A percentile compares a stretch with the other conserved stretches of the same genome.
Conservation (phyloP, 106 monocot species). For the Agapanthus africanus region DNA sequence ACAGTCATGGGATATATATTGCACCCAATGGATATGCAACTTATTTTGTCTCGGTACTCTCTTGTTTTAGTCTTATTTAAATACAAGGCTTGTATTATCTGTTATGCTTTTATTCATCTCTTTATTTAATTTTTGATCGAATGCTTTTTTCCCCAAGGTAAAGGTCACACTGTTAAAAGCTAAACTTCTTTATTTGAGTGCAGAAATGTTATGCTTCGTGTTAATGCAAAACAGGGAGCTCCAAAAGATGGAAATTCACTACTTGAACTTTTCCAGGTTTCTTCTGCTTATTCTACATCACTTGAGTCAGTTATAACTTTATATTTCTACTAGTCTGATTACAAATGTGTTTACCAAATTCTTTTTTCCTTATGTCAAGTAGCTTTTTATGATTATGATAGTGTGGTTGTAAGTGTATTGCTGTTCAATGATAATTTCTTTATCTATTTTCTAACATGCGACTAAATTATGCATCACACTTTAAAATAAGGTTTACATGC, state of each 20-base stretch:
- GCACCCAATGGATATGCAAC: too few species aligned
- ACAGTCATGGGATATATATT: too few species aligned
- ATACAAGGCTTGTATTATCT: neutral
- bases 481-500: too few species aligned
- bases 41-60: too few species aligned
- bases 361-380: too few species aligned
- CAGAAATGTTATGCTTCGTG: conserved; percentile 93
- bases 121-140: too few species aligned
- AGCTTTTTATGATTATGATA: too few species aligned
- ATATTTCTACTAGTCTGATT: neutral
- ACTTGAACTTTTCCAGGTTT: conserved; percentile 75
- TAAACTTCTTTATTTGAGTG: conserved; percentile 11
- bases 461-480: too few species aligned
- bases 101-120: too few species aligned
- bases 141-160: too few species aligned
- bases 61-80: neutral
- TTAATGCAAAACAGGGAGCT: conserved; percentile 89
- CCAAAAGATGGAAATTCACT: conserved; percentile 91
- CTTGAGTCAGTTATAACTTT: neutral
- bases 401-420: neutral
- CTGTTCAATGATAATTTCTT: neutral
- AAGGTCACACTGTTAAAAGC: too few species aligned
- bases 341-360: neutral
- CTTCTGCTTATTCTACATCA: neutral
- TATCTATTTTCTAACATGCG: neutral